Evolutionary conservation across 768 basidiomycete genomes (phyloP), one percentile per base, ranked within the genome.

Genomic region (Daedaleopsis sinensis): DNA sequence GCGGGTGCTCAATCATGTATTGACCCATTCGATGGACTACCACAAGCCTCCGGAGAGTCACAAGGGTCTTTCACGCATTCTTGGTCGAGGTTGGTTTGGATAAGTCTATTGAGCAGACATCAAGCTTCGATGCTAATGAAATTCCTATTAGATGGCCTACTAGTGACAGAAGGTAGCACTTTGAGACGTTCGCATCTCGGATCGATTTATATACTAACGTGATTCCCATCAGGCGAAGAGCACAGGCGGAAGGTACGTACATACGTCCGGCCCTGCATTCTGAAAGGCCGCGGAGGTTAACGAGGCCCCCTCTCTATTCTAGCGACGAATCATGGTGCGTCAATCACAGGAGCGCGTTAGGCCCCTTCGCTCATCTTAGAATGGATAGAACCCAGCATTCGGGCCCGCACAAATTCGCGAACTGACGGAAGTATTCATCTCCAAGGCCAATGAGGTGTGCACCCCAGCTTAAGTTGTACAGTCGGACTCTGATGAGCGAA

Each of bases 1-100:
- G 0, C 82, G 83, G 36, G 90, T 88, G 0, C 44, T 92, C 38
- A 79, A 81, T 47, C 85, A 91, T 64, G 75, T 93, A 51, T 74
- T 93, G 10, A 78, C 80, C 62, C 84, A 87, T 55, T 74, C 73
- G 27, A 71, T 80, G 37, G 73, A 77, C 48, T 91, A 86, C 61
- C 80, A 82, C 57, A 91, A 89, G 63, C 79, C 87, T 0, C 74
- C 76, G 10, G 64, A 68, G 1, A 64, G 71, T 4, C 76, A 81
- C 15, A 75, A 71, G 39, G 66, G 53, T 27, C 67, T 88, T 3
- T 59, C 68, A 12, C 70, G 70, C 6, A 65, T 86, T 35, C 71
- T 88, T 16, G 79, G 79, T 0, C 63, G 71, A 67, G 78, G 78
- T 71, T 24, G 19, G 65, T 46, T 19, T 42, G 39, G 39, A 18